These are phyloP conservation scores for Suhomyces bokatorum DNA, from an alignment of 1,139 yeast genomes.

Conservation along the genomic window DNA sequence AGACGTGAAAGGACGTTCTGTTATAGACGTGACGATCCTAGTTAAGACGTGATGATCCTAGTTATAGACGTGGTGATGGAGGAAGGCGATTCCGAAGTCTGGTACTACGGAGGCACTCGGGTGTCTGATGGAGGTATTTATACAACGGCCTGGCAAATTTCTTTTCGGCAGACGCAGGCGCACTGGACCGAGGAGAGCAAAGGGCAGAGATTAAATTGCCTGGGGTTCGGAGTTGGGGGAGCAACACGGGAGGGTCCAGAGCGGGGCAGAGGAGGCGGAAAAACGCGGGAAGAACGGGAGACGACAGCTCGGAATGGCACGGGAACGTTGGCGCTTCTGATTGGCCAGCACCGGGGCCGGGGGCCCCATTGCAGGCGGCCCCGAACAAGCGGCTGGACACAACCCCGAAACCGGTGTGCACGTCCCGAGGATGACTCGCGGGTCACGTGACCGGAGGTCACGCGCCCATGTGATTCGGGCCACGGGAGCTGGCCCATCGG, in stretches of 20 bases:
- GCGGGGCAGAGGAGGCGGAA: not conserved
- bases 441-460: not conserved
- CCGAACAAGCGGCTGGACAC: not conserved
- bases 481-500: not conserved
- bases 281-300: too few relatives aligned
- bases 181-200: constrained; percentile 2
- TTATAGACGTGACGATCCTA: too few relatives aligned
- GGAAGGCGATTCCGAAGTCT: not conserved
- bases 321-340: not conserved
- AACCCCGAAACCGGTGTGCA: not conserved
- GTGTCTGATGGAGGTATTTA: constrained; percentile 1
- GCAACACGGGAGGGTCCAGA: not conserved
- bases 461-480: constrained; percentile 1
- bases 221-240: not conserved
- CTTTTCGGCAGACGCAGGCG: not conserved
- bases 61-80: too few relatives aligned
- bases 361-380: not conserved
- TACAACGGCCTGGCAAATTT: not conserved
- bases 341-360: not conserved
- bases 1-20: too few relatives aligned
- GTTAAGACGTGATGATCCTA: too few relatives aligned
- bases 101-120: not conserved
- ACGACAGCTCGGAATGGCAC: not conserved
- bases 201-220: not conserved
- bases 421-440: constrained; percentile 1